phyloP scores from a whole-genome alignment of 73 alveolate genomes.

The Blepharisma stoltei region DNA sequence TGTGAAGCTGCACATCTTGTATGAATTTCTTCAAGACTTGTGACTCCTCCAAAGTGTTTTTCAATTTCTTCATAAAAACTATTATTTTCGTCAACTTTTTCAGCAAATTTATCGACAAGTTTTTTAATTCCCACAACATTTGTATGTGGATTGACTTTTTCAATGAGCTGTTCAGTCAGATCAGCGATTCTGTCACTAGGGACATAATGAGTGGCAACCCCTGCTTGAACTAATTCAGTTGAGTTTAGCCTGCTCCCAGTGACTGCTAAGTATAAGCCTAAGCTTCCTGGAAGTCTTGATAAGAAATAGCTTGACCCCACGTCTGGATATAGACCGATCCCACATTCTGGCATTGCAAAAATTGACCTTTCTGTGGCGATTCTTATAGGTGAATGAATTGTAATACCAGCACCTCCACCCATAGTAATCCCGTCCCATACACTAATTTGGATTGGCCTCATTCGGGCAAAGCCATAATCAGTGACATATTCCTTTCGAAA shows the following conservation, averaged over 20 bases:
- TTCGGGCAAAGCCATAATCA: conserved; percentile 64
- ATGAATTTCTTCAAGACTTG: not conserved
- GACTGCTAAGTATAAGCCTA: conserved; percentile 78
- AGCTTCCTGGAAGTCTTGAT: conserved; percentile 59
- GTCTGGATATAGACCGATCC: conserved; percentile 91
- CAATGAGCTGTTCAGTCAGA: conserved; percentile 21
- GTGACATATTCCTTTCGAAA: conserved; percentile 62
- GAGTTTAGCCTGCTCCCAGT: conserved; percentile 88
- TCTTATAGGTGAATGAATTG: conserved; percentile 81
- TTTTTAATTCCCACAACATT: not conserved
- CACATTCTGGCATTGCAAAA: conserved; percentile 93
- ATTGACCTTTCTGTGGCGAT: conserved; percentile 86
- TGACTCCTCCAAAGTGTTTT: conserved; percentile 18
- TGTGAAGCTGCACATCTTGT: not conserved
- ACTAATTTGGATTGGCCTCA: conserved; percentile 73
- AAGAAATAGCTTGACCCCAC: conserved; percentile 88
- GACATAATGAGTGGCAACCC: conserved; percentile 84
- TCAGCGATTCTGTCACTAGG: conserved; percentile 39
- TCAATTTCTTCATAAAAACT: conserved; percentile 31
- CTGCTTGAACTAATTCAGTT: conserved; percentile 71
- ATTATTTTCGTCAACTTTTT: not conserved
- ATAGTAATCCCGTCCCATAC: conserved; percentile 90
- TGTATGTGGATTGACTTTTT: not conserved
- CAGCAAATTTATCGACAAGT: not conserved
- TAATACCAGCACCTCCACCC: conserved; percentile 95